These are phyloP conservation scores for Backusella luteola DNA, from an alignment of 192 early-diverging fungal species.

Conservation along the genomic window DNA sequence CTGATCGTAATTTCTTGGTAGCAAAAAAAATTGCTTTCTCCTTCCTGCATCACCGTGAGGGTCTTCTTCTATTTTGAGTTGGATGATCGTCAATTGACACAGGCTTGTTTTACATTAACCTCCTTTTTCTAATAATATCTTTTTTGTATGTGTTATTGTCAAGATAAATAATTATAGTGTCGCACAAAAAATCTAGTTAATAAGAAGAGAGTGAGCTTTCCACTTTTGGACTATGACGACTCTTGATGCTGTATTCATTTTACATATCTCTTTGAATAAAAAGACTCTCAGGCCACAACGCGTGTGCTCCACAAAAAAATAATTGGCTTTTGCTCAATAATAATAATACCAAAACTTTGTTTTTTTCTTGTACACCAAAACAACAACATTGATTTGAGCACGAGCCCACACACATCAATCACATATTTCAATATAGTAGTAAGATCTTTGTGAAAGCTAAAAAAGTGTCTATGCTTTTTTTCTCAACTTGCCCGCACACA, in stretches of 20 bases:
- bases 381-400: neutral
- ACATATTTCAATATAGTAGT: neutral
- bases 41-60: neutral
- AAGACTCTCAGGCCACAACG: slow-evolving; percentile 1
- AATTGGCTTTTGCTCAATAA: neutral
- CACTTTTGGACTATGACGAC: neutral
- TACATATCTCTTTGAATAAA: neutral
- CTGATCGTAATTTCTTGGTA: neutral
- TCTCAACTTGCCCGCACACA: neutral
- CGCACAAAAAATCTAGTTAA: neutral
- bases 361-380: neutral
- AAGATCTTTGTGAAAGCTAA: neutral
- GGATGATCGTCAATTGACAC: neutral
- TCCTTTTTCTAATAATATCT: neutral
- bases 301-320: neutral
- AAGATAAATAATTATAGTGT: neutral
- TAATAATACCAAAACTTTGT: neutral
- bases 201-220: neutral
- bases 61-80: neutral
- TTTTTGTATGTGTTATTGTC: neutral
- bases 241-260: neutral
- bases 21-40: neutral
- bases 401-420: slow-evolving; percentile 5
- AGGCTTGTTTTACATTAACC: neutral
- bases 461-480: neutral